phyloP scores from a whole-genome alignment of 2,329 filamentous ascomycete genomes.

The Ceratocystis cacaofunesta region DNA sequence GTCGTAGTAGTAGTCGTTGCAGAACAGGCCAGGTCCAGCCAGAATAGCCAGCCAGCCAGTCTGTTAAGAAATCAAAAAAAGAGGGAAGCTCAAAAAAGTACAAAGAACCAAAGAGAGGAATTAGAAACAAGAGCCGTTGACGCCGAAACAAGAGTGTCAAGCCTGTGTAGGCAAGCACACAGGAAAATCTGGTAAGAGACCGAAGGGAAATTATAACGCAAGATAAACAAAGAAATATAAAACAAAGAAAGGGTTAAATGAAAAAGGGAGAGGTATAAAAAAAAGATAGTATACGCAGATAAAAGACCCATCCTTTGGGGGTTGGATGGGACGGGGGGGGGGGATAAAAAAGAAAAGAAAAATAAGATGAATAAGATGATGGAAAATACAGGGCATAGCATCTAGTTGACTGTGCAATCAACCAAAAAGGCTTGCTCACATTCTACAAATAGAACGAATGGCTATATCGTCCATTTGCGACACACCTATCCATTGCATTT shows the following conservation, averaged over 20 bases:
- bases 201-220: conserved; percentile 19
- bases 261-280: conserved; percentile 8
- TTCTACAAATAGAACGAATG: neutral
- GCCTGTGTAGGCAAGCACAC: conserved; percentile 50
- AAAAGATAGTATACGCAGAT: conserved; percentile 8
- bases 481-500: conserved; percentile 13
- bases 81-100: conserved; percentile 9
- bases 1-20: conserved; percentile 6
- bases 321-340: neutral
- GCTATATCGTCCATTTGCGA: neutral
- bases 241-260: conserved; percentile 10
- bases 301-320: neutral
- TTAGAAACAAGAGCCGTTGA: conserved; percentile 19
- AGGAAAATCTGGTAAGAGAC: conserved; percentile 42
- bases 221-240: conserved; percentile 9
- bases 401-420: neutral
- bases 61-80: neutral
- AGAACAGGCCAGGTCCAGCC: neutral
- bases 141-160: conserved; percentile 7
- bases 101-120: conserved; percentile 9
- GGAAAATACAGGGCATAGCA: neutral
- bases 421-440: neutral
- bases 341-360: conserved; percentile 2
- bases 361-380: neutral
- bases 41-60: neutral